Base-by-base conservation (phyloP, 1,139 yeast genomes). In the Sugiyamaella sp. region DNA sequence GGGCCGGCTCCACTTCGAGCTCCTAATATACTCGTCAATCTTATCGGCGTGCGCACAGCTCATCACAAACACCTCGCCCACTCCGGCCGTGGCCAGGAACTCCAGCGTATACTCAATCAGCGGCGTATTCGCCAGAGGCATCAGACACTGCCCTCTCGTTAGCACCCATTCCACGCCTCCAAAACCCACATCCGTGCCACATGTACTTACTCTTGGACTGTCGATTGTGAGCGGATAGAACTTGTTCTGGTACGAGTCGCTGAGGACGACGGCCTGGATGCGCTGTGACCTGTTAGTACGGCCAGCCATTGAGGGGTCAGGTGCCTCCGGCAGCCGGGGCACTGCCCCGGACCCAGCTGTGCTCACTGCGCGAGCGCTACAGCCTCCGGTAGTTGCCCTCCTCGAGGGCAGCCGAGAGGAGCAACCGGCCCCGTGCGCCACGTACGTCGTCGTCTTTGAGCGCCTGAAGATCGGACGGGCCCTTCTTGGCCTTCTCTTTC, bases 71-170 rank as follows among this genome's bases (percentile, higher is more conserved):
- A 95, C 97, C 66, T 93, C 98, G 60, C 84, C 82, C 37, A 90
- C 97, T 10, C 90, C 90, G 1, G 96, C 89, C 61, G 85, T 86
- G 14, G 98, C 97, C 50, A 93, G 76, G 66, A 93, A 93, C 71
- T 93, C 99, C 52, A 93, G 75, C 1, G 99, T 95, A 68, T 95
- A 93, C 68, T 93, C 99, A 60, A 93, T 84, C 65, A 93, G 78
- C 2, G 99, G 99, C 9, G 89, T 89, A 66, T 90, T 91, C 39
- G 96, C 97, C 57, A 93, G 74, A 1, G 97, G 97, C 59, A 93
- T 74, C 46, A 93, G 76, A 72, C 99, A 93, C 63, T 72, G 51
- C 3, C n/a, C n/a, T 17, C 22, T 33, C 10, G 42, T 42, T 41
- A 33, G 42, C n/a, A 12, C n/a, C n/a, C n/a, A n/a, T n/a, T n/a